Evolutionary conservation across 768 basidiomycete genomes (phyloP), one percentile per base, ranked within the genome.

Genomic region (Sistotremastrum suecicum): DNA sequence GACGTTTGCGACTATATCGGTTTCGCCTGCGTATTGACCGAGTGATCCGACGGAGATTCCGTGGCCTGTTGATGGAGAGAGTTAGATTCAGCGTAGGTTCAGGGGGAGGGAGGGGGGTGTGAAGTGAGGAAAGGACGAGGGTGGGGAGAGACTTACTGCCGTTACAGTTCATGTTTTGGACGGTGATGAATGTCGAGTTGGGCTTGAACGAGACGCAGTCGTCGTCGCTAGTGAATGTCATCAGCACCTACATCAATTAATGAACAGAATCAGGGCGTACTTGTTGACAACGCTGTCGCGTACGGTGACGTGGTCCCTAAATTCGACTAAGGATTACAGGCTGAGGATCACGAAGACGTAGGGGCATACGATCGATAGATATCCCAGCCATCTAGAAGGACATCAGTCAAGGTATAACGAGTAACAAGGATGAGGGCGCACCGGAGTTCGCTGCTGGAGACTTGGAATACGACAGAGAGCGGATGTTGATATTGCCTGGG

Each of bases 1-100:
- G 37, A 80, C 71, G 57, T 81, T 77, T 49, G 74, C 66, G 12
- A 78, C 78, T 40, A 80, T 75, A 56, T 80, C 78, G 46, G 66
- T 75, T 39, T 44, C 68, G 52, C 63, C 60, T 1, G 66, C 60
- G 50, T 67, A 75, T 56, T 75, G 73, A 1, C 78, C 78, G 4
- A 81, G 62, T 3, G 76, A 78, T 2, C 78, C 76, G 33, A 74
- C 69, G 31, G 73, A 75, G 41, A 77, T 75, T 4, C 76, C 75
- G 51, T 74, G 76, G 20, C 20, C 20, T 20, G 20, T 20, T 1
- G 4, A 35, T 7, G 29, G 28, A 29, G 20, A 5, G 5, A 30
- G 12, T 31, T 8, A 41, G 4, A 8, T 41, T 4, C 11, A 1
- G 20, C 7, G 28, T n/a, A n/a, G n/a, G n/a, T n/a, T n/a, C n/a